A percentile compares a stretch with the other conserved stretches of the same genome.
Conservation (phyloP, 2,329 filamentous ascomycete genomes). For the Gnomoniopsis sp. region DNA sequence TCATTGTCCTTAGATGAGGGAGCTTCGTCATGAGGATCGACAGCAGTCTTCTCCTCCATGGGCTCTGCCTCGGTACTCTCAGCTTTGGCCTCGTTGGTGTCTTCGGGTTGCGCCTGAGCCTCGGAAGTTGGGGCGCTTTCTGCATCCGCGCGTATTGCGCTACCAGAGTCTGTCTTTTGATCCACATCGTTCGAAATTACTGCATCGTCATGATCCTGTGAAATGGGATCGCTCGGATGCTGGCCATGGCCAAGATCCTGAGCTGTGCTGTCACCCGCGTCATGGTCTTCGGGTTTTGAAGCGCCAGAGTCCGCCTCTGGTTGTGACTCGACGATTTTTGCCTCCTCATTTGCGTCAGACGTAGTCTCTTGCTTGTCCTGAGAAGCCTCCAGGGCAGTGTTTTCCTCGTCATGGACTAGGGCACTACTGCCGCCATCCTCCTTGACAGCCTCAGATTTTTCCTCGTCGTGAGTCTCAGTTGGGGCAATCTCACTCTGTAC, state of each 20-base stretch:
- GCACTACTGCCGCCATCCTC: not conserved
- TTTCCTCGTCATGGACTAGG: not conserved
- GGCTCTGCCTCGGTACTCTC: not conserved
- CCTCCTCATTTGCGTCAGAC: not conserved
- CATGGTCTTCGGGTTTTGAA: not conserved
- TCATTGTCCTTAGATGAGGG: not conserved
- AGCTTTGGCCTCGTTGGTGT: not conserved
- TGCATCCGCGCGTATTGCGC: not conserved
- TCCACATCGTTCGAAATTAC: not conserved
- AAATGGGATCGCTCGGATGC: not conserved
- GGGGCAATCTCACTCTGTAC: too few relatives aligned
- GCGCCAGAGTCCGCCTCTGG: not conserved
- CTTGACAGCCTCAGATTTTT: not conserved
- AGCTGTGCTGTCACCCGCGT: not conserved
- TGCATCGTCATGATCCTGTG: not conserved
- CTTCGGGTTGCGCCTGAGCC: not conserved
- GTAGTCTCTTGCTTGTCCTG: not conserved
- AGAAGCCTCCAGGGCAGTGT: not conserved
- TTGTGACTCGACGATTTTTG: not conserved
- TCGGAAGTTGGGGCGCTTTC: not conserved
- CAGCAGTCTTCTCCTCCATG: not conserved
- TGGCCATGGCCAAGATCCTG: not conserved
- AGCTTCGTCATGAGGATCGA: not conserved
- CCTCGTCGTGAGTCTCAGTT: not conserved
- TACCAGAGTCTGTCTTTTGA: not conserved